Conservation (phyloP, 108 stramenopile species). For the Heterococcus sp. region DNA sequence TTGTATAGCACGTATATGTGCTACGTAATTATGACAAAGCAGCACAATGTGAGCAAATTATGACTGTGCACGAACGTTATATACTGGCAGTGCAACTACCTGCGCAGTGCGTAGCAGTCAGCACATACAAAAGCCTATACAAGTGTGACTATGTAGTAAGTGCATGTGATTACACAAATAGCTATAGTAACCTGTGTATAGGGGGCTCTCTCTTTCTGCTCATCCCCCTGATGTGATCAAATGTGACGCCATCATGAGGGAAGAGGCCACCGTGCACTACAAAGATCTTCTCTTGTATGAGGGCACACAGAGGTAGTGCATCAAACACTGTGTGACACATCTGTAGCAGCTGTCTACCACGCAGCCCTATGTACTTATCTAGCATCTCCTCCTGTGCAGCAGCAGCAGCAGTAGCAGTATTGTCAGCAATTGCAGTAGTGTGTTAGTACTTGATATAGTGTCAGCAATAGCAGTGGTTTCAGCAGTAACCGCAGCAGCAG, state of each 20-base stretch:
- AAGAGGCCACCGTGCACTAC: conserved; percentile 68
- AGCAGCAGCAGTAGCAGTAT: background rate
- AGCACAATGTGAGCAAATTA: too few relatives aligned
- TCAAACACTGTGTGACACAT: conserved; percentile 56
- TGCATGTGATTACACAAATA: background rate
- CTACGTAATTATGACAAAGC: too few relatives aligned
- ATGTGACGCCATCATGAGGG: conserved; percentile 51
- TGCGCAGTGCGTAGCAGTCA: background rate
- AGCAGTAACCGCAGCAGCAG: background rate
- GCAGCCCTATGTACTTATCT: background rate
- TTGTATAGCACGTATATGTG: too few relatives aligned
- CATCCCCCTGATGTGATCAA: conserved; percentile 58
- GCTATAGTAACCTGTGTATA: conserved; percentile 17
- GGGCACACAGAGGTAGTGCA: conserved; percentile 61
- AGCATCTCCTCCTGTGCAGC: background rate
- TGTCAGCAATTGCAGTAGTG: background rate
- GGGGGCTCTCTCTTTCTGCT: conserved; percentile 57
- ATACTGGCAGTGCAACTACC: too few relatives aligned
- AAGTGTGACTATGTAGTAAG: background rate
- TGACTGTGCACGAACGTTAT: too few relatives aligned
- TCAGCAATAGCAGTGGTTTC: background rate
- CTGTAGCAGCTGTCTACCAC: background rate
- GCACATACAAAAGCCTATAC: background rate
- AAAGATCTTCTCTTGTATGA: conserved; percentile 59
- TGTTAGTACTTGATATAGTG: background rate